Conservation (phyloP, 1,139 yeast species). For the Blastobotrys malaysiensis region DNA sequence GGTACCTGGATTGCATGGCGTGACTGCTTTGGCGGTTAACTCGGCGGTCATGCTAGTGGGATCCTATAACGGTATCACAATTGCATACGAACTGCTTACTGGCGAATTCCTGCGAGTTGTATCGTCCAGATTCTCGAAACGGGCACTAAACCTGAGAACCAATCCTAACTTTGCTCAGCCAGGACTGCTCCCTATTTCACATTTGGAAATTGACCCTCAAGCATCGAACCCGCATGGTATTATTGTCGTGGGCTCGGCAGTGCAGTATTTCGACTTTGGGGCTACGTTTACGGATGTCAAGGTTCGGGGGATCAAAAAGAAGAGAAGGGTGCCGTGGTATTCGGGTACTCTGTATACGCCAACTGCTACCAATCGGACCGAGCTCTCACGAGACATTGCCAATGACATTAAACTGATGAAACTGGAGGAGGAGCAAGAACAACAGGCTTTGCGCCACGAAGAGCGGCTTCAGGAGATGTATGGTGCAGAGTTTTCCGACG, state of each 20-base stretch:
- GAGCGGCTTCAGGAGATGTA: slow-evolving; percentile 27
- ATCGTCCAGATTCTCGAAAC: slow-evolving; percentile 43
- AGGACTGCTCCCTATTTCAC: slow-evolving; percentile 37
- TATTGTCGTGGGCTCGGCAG: slow-evolving; percentile 48
- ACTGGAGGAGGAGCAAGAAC: slow-evolving; percentile 33
- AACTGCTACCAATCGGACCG: slow-evolving; percentile 5
- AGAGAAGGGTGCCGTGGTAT: slow-evolving; percentile 9
- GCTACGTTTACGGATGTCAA: slow-evolving; percentile 26
- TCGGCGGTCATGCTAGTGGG: slow-evolving; percentile 50
- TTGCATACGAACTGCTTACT: slow-evolving; percentile 56
- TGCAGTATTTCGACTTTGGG: slow-evolving; percentile 65
- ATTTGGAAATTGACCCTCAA: slow-evolving; percentile 42
- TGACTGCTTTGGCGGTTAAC: slow-evolving; percentile 39
- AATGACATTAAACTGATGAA: slow-evolving; percentile 30
- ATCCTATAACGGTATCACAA: slow-evolving; percentile 58
- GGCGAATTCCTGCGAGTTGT: slow-evolving; percentile 52
- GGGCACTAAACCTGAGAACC: slow-evolving; percentile 32
- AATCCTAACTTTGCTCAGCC: slow-evolving; percentile 18
- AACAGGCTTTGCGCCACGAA: slow-evolving; percentile 32
- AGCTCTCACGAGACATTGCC: slow-evolving; percentile 22
- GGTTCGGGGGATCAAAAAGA: slow-evolving; percentile 29
- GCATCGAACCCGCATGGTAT: slow-evolving; percentile 47
- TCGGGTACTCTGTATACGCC: slow-evolving; percentile 6
- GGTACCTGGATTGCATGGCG: slow-evolving; percentile 28
- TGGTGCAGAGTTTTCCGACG: slow-evolving; percentile 38